Percentiles rank a stretch among this genome's conserved stretches.
Conservation (phyloP, 352 stramenopile species). For the Peronospora destructor region DNA sequence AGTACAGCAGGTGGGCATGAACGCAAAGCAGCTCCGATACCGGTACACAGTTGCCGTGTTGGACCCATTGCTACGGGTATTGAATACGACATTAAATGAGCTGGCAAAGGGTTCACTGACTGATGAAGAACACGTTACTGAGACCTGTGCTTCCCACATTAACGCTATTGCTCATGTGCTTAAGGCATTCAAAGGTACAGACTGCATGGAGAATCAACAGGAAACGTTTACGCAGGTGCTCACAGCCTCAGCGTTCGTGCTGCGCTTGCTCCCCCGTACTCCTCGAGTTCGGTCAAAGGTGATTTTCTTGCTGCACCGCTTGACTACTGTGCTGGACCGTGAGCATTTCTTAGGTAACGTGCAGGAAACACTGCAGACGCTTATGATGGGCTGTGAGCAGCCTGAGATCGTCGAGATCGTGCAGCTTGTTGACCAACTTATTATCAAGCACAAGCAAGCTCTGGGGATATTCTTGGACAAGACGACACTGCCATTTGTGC, state of each 20-base stretch:
- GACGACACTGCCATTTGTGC: slow-evolving; percentile 57
- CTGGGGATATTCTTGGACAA: slow-evolving; percentile 65
- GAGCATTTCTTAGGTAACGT: slow-evolving; percentile 66
- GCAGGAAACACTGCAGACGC: slow-evolving; percentile 42
- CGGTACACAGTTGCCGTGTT: slow-evolving; percentile 70
- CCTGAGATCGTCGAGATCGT: slow-evolving; percentile 75
- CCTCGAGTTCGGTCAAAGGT: slow-evolving; percentile 67
- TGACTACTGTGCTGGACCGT: slow-evolving; percentile 65
- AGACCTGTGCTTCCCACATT: slow-evolving; percentile 52
- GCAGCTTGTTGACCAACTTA: slow-evolving; percentile 78
- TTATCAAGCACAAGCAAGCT: slow-evolving; percentile 78
- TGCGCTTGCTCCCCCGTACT: slow-evolving; percentile 44
- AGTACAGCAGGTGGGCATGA: slow-evolving; percentile 27
- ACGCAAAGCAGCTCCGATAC: slow-evolving; percentile 54
- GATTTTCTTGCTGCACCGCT: slow-evolving; percentile 70
- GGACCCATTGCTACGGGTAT: slow-evolving; percentile 55
- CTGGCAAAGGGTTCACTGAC: slow-evolving; percentile 24
- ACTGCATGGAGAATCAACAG: slow-evolving; percentile 69
- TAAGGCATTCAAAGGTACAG: slow-evolving; percentile 72
- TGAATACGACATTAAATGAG: slow-evolving; percentile 49
- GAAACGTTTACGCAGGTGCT: slow-evolving; percentile 72
- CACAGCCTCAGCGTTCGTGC: slow-evolving; percentile 48
- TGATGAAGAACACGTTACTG: slow-evolving; percentile 38
- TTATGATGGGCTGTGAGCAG: slow-evolving; percentile 60
- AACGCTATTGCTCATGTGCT: slow-evolving; percentile 78